phyloP scores from a whole-genome alignment of 176 grass and related monocot genomes.

The Avena insularis region DNA sequence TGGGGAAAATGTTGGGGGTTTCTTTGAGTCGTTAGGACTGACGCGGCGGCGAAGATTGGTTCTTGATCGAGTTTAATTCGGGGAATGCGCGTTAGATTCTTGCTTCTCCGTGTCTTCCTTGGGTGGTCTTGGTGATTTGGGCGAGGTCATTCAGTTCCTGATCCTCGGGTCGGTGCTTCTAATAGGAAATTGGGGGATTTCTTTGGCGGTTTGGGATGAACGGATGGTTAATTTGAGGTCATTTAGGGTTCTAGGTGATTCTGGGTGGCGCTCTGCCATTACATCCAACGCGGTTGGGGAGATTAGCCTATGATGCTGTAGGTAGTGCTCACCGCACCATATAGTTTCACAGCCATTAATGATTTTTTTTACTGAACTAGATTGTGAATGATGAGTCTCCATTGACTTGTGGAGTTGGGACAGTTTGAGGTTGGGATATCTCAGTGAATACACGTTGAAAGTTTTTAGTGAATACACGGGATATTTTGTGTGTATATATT shows the following conservation, averaged over 20 bases:
- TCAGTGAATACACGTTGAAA: not conserved
- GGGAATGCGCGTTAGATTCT: slow-evolving; percentile 28
- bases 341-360: not conserved
- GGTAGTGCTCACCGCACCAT: not conserved
- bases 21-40: slow-evolving; percentile 4
- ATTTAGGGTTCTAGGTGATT: slow-evolving; percentile 25
- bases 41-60: not conserved
- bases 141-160: slow-evolving; percentile 22
- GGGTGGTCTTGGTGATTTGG: slow-evolving; percentile 8
- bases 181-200: slow-evolving; percentile 34
- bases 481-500: slow-evolving; percentile 14
- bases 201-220: slow-evolving; percentile 20
- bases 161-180: not conserved
- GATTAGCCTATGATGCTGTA: not conserved
- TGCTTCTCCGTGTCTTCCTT: not conserved
- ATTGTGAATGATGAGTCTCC: slow-evolving; percentile 12
- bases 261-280: not conserved
- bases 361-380: not conserved
- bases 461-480: not conserved
- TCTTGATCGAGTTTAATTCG: slow-evolving; percentile 30
- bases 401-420: not conserved
- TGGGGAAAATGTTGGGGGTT: slow-evolving; percentile 20
- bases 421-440: not conserved
- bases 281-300: not conserved
- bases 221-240: not conserved